Evolutionary conservation across 2,329 filamentous ascomycete genomes (phyloP), one percentile per base, ranked within the genome.

Genomic region (Penicillium frequentans): DNA sequence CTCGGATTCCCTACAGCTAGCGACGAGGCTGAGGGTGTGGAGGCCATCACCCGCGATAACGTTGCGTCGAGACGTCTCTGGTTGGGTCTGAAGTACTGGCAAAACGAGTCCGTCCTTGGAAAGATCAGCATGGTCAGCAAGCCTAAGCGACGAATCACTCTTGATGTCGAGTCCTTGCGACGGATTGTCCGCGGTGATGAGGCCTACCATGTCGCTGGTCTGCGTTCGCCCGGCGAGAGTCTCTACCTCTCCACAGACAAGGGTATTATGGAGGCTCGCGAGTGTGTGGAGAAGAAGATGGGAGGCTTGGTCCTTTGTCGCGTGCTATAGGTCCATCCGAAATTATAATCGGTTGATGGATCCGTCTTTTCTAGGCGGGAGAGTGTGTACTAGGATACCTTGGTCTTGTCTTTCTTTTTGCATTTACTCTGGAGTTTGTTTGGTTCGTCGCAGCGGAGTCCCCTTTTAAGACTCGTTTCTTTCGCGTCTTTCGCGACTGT

Each of bases 21-120:
- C 42, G 72, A 75, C 44, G 70, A 76, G 58, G 51, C 66, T 63
- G 56, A 71, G 59, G 64, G 67, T 48, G 50, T 76, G 33, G 80
- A 85, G 64, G 80, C 79, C 14, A 81, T 90, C 56, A 91, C 88
- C 48, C 79, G 81, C 60, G 81, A 79, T 67, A 96, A 96, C 75
- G 85, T 91, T 37, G 84, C 91, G 5, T 82, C 80, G 39, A 83
- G 90, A 70, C 83, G 93, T 58, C 79, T 97, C 64, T 97, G 93
- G 93, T 77, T 97, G 13, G 91, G 91, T 1, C 79, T 96, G 68
- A 96, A 96, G 79, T 96, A 96, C 83, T 90, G 85, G 85, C 86
- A 92, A 65, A 89, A 89, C 70, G 82, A 87, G 74, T 91, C 93
- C 6, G 91, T 96, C 23, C 77, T 97, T 64, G 81, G 80, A 60